Base-by-base conservation (phyloP, 805 yeast genomes). In the Kazachstania martiniae region DNA sequence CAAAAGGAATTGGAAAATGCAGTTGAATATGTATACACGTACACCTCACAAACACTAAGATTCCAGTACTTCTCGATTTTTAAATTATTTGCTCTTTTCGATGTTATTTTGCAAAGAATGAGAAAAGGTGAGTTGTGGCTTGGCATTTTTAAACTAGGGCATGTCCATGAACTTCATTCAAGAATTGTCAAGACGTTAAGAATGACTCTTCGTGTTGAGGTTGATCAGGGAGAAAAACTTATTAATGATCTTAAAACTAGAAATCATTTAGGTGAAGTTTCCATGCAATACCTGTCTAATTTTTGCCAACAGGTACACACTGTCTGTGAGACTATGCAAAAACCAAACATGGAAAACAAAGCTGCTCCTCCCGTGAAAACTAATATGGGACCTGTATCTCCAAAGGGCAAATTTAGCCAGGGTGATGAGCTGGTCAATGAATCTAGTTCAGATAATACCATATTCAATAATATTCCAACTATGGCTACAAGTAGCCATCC, bases 61-160 rank as follows among this genome's bases (percentile, higher is more conserved):
- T 47, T 51, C 28, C 44, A 51, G 6, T 54, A 50, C 28, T 54
- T 47, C 36, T 51, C 59, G 4, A 50, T 49, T 8, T 53, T 54
- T 32, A 52, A 54, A 27, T 41, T 53, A 44, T 35, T 50, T 19
- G 47, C 55, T 3, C 39, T 50, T 15, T 49, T 43, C 31, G 59
- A 54, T 36, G 51, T 49, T 10, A 42, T 54, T 9, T 31, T 54
- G 8, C 49, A 47, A 27, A 43, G 51, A 22, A 38, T 54, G 34
- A 49, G 42, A 32, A 50, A 50, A 21, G 52, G 50, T 21, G 54
- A 54, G 24, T 27, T 53, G 18, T 40, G 51, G 46, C 32, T 34
- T n/a, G 41, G 42, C 10, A 41, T 51, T 21, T 33, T 37, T 16
- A 37, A 40, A 28, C 28, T 51, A 23, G 35, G 41, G 14, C 42